These are phyloP conservation scores for Myrica gale DNA, from an alignment of 306 rosid species.

Conservation along the genomic window DNA sequence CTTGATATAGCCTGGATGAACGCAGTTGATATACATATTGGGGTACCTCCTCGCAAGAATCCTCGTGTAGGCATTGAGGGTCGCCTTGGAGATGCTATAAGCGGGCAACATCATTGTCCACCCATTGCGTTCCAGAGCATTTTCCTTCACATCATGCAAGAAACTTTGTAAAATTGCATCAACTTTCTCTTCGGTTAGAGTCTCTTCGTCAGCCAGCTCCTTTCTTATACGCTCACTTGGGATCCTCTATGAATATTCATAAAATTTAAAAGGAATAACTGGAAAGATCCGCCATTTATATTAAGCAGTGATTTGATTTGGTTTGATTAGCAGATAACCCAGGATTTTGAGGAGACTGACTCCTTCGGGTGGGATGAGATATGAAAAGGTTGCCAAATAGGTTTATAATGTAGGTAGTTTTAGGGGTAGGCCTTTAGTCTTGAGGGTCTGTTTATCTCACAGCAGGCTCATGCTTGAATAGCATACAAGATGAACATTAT, in stretches of 20 bases:
- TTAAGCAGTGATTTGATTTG: too few species aligned
- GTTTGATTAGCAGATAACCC: too few species aligned
- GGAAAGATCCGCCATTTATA: too few species aligned
- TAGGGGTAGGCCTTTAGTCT: too few species aligned
- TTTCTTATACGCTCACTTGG: slow-evolving; percentile 41
- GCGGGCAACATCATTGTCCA: slow-evolving; percentile 62
- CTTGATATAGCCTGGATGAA: slow-evolving; percentile 55
- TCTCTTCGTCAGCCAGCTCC: slow-evolving; percentile 39
- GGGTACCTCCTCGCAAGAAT: slow-evolving; percentile 46
- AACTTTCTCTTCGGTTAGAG: slow-evolving; percentile 48
- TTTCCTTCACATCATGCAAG: slow-evolving; percentile 40
- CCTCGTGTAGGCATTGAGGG: slow-evolving; percentile 57
- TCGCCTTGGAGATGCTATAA: slow-evolving; percentile 50
- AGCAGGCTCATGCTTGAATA: too few species aligned
- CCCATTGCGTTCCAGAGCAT: slow-evolving; percentile 49
- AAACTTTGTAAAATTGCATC: slow-evolving; percentile 45
- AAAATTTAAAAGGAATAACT: too few species aligned
- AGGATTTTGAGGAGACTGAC: too few species aligned
- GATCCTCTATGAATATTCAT: slow-evolving; percentile 39
- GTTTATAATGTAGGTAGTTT: too few species aligned
- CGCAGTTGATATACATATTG: slow-evolving; percentile 49
- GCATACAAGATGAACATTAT: too few species aligned
- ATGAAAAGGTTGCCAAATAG: too few species aligned
- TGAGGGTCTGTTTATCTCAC: too few species aligned
- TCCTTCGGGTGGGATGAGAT: too few species aligned